Percentiles rank a stretch among this genome's conserved stretches.
Evolutionary conservation across 2,329 filamentous ascomycete species (phyloP).

Genomic region (Ramichloridium luteum): DNA sequence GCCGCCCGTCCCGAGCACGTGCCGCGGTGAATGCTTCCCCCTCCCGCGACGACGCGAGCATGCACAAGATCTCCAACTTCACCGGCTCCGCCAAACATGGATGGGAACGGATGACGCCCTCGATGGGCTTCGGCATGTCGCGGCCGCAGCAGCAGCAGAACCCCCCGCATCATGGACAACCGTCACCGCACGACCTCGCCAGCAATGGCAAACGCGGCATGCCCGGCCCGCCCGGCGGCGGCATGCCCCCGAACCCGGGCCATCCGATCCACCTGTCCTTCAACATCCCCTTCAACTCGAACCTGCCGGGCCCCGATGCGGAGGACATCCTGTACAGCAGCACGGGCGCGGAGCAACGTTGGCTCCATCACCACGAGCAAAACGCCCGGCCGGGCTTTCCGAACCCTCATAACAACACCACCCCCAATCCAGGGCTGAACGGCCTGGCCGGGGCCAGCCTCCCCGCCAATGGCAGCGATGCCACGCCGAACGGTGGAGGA

Average conservation of each 20-base stretch:
- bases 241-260: constrained; percentile 48
- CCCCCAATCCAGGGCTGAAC: too few relatives aligned
- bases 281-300: constrained; percentile 92
- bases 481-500: constrained; percentile 71
- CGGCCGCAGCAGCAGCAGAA: constrained; percentile 35
- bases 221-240: constrained; percentile 25
- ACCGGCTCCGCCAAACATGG: constrained; percentile 54
- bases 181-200: constrained; percentile 8
- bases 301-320: constrained; percentile 79
- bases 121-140: constrained; percentile 49
- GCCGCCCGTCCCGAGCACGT: neutral
- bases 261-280: constrained; percentile 83
- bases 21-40: constrained; percentile 7
- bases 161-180: constrained; percentile 23
- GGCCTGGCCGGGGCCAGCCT: too few relatives aligned
- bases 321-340: constrained; percentile 93
- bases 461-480: too few relatives aligned
- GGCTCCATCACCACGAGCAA: too few relatives aligned
- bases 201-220: constrained; percentile 41
- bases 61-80: constrained; percentile 59
- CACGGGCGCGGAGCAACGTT: constrained; percentile 72
- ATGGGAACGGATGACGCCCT: constrained; percentile 55
- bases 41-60: constrained; percentile 26
- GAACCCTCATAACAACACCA: too few relatives aligned
- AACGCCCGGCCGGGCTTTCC: too few relatives aligned